phyloP scores from a whole-genome alignment of 768 basidiomycete genomes.

The Pseudohyphozyma bogoriensis region DNA sequence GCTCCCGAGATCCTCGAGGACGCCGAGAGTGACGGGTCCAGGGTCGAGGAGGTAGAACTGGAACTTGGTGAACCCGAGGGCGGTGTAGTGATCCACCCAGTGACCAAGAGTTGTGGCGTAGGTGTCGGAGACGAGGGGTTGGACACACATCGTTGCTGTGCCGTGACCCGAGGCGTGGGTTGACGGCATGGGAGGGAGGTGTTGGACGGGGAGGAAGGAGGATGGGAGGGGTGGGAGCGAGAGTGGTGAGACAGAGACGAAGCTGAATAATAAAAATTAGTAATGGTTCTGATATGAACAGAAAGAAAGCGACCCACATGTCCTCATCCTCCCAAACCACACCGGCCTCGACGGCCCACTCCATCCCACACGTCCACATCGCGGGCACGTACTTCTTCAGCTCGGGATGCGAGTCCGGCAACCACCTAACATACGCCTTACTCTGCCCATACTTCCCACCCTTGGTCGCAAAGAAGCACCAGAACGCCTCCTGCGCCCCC shows the following conservation, averaged over 20 bases:
- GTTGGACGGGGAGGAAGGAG: neutral
- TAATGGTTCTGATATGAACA: neutral
- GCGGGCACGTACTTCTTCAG: too few species aligned
- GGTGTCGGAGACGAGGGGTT: neutral
- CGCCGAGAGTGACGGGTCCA: neutral
- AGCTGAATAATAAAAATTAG: neutral
- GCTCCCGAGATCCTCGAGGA: neutral
- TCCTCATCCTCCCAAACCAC: too few species aligned
- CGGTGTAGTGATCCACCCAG: neutral
- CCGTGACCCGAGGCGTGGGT: neutral
- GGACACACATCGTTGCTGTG: neutral
- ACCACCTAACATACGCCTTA: neutral
- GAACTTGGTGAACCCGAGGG: neutral
- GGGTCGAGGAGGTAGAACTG: neutral
- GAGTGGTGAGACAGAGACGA: neutral
- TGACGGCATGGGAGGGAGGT: neutral
- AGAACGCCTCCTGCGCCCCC: neutral
- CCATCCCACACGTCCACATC: too few species aligned
- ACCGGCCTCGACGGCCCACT: too few species aligned
- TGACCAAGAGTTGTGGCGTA: neutral
- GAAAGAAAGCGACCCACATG: neutral
- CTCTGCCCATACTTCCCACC: neutral
- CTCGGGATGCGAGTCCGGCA: too few species aligned
- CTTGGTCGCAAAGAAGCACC: neutral
- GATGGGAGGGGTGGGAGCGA: neutral